phyloP scores from a whole-genome alignment of 176 grass and related monocot genomes.

The Triticum monococcum region DNA sequence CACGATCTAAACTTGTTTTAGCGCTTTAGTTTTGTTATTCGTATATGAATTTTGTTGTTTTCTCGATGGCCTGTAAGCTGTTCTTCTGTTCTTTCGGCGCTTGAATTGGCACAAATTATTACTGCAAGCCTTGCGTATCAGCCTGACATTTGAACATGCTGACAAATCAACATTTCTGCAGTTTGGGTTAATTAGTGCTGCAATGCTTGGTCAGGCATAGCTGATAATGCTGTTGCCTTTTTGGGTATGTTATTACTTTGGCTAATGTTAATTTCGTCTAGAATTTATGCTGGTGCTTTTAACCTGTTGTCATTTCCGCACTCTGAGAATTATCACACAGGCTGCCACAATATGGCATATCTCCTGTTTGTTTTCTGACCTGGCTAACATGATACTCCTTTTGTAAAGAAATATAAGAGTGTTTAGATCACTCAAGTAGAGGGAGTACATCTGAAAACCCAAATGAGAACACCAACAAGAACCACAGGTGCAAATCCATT shows the following conservation, averaged over 20 bases:
- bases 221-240: not conserved
- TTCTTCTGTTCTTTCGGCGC: not conserved
- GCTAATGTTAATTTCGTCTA: too few species aligned
- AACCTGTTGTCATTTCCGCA: too few species aligned
- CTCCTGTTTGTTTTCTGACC: too few species aligned
- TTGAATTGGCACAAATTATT: not conserved
- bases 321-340: not conserved
- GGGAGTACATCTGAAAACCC: too few species aligned
- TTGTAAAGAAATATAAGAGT: too few species aligned
- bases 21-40: slow-evolving; percentile 16
- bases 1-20: slow-evolving; percentile 31
- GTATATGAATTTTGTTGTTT: slow-evolving; percentile 29
- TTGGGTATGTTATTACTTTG: not conserved
- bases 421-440: too few species aligned
- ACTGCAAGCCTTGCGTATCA: not conserved
- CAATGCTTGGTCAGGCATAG: too few species aligned
- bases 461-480: too few species aligned
- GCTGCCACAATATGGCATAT: too few species aligned
- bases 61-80: not conserved
- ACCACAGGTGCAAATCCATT: too few species aligned
- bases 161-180: not conserved
- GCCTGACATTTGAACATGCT: slow-evolving; percentile 4
- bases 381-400: too few species aligned
- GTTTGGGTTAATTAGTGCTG: not conserved
- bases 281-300: too few species aligned